Base-by-base conservation (phyloP, 2,329 filamentous ascomycete genomes). In the Daldinia eschscholtzii region DNA sequence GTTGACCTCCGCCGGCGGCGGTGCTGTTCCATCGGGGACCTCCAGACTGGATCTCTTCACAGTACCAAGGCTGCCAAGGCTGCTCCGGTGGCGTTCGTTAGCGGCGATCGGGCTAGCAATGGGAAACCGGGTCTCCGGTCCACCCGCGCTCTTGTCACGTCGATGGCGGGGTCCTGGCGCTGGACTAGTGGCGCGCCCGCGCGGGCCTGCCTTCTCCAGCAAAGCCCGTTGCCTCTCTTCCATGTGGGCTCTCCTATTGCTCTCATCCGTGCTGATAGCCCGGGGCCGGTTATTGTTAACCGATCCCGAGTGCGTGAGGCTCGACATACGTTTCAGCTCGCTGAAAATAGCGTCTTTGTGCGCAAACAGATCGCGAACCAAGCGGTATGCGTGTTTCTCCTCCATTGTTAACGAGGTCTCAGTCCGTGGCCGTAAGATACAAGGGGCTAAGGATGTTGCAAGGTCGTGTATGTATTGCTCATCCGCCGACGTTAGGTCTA, bases 341-440 rank as follows among this genome's bases (percentile, higher is more conserved):
- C 91, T 93, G 80, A 99, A 99, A 77, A 99, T 97, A 68, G 92
- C 88, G 69, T 97, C 93, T 81, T 99, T 99, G 84, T 98, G 92
- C 6, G 92, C 88, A 77, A 99, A 96, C 12, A 99, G 86, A 78
- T 99, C 96, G 59, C 94, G 92, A 59, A 99, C 89, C 23, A 99
- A 87, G 64, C 95, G 92, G 81, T 94, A 94, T 59, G 92, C 91
- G 81, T 97, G 97, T 76, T 92, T 94, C 83, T 99, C 96, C 78
- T 98, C 94, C 89, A 98, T 92, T 2, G 94, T 98, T 65, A 99
- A 86, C 20, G 93, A 95, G 28, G 91, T 97, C 79, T 98, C 94
- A 13, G 88, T 87, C 71, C 93, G 92, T 6, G 96, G 96, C 28
- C 96, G 91, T 52, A 99, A 86, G 72, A 99, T 89, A 79, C 94